These are phyloP conservation scores for Suhomyces sp. DNA, from an alignment of 805 yeast species.

Conservation along the genomic window DNA sequence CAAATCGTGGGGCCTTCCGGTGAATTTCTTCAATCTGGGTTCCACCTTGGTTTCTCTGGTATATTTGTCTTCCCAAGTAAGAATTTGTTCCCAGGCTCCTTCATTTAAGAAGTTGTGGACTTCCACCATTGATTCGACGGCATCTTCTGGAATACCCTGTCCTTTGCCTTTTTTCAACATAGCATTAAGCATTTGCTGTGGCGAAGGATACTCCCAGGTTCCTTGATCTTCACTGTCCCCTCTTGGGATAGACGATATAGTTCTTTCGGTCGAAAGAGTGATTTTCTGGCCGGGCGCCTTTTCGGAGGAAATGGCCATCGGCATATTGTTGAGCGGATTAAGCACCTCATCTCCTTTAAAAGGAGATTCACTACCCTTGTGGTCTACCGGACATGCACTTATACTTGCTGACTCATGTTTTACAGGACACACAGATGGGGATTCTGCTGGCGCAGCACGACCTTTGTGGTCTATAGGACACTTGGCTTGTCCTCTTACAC, in stretches of 20 bases:
- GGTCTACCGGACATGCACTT: conserved; percentile 32
- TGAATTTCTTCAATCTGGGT: conserved; percentile 81
- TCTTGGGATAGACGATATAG: conserved; percentile 81
- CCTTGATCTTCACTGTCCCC: conserved; percentile 66
- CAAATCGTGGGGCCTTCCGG: conserved; percentile 86
- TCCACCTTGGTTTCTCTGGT: conserved; percentile 49
- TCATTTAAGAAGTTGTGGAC: conserved; percentile 95
- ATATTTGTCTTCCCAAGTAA: conserved; percentile 84
- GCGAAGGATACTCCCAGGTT: conserved; percentile 98
- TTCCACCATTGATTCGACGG: conserved; percentile 94
- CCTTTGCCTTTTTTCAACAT: conserved; percentile 92
- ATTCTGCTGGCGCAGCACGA: too few relatives aligned
- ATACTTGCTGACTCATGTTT: neutral
- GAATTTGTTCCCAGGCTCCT: conserved; percentile 95
- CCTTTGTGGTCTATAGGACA: conserved; percentile 41
- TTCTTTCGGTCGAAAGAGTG: conserved; percentile 77
- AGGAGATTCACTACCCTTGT: conserved; percentile 33
- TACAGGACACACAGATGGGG: conserved; percentile 22
- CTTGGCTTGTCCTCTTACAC: conserved; percentile 7
- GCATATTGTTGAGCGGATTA: conserved; percentile 90
- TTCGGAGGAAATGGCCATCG: conserved; percentile 60
- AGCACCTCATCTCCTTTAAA: conserved; percentile 39
- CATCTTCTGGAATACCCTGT: conserved; percentile 87
- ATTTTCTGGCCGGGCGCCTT: conserved; percentile 78
- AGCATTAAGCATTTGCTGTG: conserved; percentile 98